phyloP scores from a whole-genome alignment of 306 rosid species.

The Casuarina cunninghamiana region DNA sequence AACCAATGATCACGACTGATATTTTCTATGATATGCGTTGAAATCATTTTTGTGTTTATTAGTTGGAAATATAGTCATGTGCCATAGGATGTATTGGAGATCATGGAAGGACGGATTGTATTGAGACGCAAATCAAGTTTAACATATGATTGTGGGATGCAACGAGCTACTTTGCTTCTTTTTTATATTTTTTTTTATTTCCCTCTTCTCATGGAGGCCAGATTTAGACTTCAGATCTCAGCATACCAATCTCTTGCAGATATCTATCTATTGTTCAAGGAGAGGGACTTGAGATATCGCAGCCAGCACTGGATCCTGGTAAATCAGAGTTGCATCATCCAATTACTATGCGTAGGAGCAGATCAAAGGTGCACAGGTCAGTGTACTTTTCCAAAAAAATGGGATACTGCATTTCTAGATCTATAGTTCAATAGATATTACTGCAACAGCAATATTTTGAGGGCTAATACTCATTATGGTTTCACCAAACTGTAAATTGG shows the following conservation, averaged over 20 bases:
- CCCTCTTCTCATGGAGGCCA: not conserved
- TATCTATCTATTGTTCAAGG: constrained; percentile 73
- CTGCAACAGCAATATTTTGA: not conserved
- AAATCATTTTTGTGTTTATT: not conserved
- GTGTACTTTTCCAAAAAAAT: constrained; percentile 10
- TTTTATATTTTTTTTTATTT: not conserved
- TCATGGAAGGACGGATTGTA: not conserved
- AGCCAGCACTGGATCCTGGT: constrained; percentile 85
- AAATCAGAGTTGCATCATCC: constrained; percentile 89
- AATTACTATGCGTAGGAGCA: constrained; percentile 60
- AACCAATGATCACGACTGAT: not conserved
- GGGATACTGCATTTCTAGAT: not conserved
- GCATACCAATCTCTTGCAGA: constrained; percentile 43
- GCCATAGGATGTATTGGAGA: not conserved
- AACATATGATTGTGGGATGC: not conserved
- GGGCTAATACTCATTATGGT: not conserved
- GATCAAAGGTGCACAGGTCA: constrained; percentile 86
- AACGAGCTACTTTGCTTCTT: no score
- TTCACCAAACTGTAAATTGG: not conserved
- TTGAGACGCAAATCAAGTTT: not conserved
- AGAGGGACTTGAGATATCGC: constrained; percentile 95
- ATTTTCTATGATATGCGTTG: not conserved
- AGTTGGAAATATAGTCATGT: not conserved
- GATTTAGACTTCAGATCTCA: constrained; percentile 8
- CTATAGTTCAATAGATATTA: not conserved